Evolutionary conservation across 352 stramenopile genomes (phyloP), one percentile per base, ranked within the genome.

Genomic region (Globisporangium recalcitrans): DNA sequence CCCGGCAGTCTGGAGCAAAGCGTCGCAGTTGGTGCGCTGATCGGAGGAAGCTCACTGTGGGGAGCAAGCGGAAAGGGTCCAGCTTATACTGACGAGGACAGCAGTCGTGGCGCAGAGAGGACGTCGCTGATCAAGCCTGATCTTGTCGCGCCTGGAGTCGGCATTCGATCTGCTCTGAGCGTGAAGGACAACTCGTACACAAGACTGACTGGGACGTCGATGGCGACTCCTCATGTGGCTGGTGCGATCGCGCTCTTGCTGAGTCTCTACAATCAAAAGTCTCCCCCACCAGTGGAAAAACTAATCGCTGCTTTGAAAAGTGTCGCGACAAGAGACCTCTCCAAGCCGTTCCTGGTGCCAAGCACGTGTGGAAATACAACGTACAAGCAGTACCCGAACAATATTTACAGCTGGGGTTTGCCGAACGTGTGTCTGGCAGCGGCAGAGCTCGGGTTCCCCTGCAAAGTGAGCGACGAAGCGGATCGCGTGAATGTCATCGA

Each of bases 321-420:
- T 1, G 86, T 77, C 22, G 71, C 80, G 1, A 76, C 65, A 6
- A 72, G 79, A 16, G 69, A 72, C 29, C 55, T 91, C 19, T 71
- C 69, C 46, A 89, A 88, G 27, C 80, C 82, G 21, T 87, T 91
- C 53, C 63, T 91, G 27, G 80, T 91, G 22, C 80, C 78, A 4
- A 87, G 75, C 47, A 61, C 61, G 38, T 91, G 82, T 36, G 82
- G 80, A 3, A 83, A 85, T 38, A 90, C 76, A 11, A 74, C 69
- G 1, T 91, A 90, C 61, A 61, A 78, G 42, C 51, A 81, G 51
- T 91, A 78, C 24, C 82, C 82, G 0, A 91, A 91, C 67, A 91
- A 91, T 54, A 88, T 91, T 44, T 91, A 91, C 62, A 80, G 82
- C 10, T 88, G 70, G 64, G 82, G 82, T 0, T 29, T 91, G 27